These are phyloP conservation scores for Arthrobotrys entomopaga DNA, from an alignment of 2,329 filamentous ascomycete species.

Conservation along the genomic window DNA sequence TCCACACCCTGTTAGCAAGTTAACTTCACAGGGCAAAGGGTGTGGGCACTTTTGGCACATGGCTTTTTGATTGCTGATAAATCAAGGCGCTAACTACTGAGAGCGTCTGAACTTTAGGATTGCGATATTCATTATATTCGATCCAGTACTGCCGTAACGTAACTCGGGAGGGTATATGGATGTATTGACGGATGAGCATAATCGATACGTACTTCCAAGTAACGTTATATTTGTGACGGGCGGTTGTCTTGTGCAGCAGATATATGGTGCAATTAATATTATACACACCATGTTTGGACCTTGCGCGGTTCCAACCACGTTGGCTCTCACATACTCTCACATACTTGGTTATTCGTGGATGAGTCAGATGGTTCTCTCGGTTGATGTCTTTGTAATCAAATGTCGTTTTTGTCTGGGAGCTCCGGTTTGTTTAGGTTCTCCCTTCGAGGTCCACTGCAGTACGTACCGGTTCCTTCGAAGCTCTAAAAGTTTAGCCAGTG, in stretches of 20 bases:
- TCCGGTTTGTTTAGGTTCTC: constrained; percentile 21
- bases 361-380: constrained; percentile 31
- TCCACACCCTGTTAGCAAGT: constrained; percentile 34
- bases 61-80: constrained; percentile 45
- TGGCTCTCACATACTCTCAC: too few relatives aligned
- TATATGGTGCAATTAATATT: too few relatives aligned
- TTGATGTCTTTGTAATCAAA: constrained; percentile 41
- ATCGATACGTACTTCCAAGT: constrained; percentile 1
- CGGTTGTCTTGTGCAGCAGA: neutral
- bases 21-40: constrained; percentile 11
- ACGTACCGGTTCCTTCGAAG: too few relatives aligned
- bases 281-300: too few relatives aligned
- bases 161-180: too few relatives aligned
- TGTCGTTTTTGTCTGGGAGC: constrained; percentile 26
- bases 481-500: constrained; percentile 27
- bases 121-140: constrained; percentile 2
- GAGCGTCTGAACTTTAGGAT: constrained; percentile 8
- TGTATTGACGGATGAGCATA: neutral
- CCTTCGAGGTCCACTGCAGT: too few relatives aligned
- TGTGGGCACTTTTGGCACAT: constrained; percentile 7
- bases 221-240: constrained; percentile 35
- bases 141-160: too few relatives aligned
- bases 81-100: constrained; percentile 38
- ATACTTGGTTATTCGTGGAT: constrained; percentile 37
- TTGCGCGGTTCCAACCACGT: too few relatives aligned